A percentile compares a stretch with the other conserved stretches of the same genome.
Evolutionary conservation across 2,329 filamentous ascomycete genomes (phyloP).

Genomic region (Gnomoniopsis smithogilvyi): DNA sequence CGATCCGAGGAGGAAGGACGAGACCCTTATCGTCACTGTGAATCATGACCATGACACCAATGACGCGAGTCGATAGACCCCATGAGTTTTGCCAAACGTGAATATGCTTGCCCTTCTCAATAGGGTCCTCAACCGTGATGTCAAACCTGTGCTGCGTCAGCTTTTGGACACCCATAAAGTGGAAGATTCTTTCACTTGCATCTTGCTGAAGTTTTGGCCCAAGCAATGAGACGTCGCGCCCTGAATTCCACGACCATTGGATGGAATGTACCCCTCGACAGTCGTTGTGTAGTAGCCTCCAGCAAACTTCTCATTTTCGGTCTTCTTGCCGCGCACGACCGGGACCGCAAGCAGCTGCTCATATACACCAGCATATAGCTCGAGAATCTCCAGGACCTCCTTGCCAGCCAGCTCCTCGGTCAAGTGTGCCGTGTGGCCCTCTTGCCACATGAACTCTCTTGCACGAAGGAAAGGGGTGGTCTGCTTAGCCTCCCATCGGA

Average conservation of each 20-base stretch:
- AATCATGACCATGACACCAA: constrained; percentile 98
- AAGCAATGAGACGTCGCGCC: constrained; percentile 85
- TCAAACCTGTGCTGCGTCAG: constrained; percentile 70
- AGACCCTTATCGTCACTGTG: constrained; percentile 95
- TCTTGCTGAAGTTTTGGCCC: constrained; percentile 10
- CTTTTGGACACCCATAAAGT: neutral
- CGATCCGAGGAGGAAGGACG: constrained; percentile 86
- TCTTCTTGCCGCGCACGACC: constrained; percentile 91
- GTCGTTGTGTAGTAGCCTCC: constrained; percentile 96
- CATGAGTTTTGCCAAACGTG: constrained; percentile 99
- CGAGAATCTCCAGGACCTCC: constrained; percentile 90
- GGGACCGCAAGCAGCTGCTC: constrained; percentile 92
- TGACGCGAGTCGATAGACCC: constrained; percentile 94
- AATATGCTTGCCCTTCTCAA: constrained; percentile 73
- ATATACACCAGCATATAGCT: constrained; percentile 89
- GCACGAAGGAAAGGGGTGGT: constrained; percentile 83
- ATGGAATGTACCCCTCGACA: constrained; percentile 93
- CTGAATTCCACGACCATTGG: constrained; percentile 94
- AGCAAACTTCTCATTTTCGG: constrained; percentile 97
- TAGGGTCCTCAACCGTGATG: constrained; percentile 93
- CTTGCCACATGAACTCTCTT: constrained; percentile 96
- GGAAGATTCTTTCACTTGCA: neutral
- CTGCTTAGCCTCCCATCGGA: constrained; percentile 98
- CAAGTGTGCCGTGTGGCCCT: constrained; percentile 87
- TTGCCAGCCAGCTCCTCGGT: constrained; percentile 76